A percentile compares a stretch with the other conserved stretches of the same genome.
These are phyloP conservation scores for Globisporangium radiosum DNA, from an alignment of 352 stramenopile genomes.

Conservation along the genomic window DNA sequence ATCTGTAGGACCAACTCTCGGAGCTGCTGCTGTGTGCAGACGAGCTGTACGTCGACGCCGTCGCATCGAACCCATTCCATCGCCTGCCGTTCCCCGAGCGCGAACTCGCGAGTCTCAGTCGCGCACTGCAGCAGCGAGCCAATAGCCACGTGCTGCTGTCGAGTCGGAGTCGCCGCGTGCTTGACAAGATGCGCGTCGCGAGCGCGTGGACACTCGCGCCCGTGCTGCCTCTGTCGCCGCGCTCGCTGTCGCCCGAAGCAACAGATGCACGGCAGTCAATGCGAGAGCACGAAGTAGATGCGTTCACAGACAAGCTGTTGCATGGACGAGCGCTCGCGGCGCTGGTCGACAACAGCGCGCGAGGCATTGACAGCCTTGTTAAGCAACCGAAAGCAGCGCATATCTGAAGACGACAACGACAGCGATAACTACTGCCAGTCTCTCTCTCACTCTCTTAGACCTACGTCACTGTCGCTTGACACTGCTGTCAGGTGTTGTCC, in stretches of 20 bases:
- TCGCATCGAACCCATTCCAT: conserved; percentile 39
- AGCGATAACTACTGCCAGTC: too few relatives aligned
- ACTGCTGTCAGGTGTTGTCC: conserved; percentile 1
- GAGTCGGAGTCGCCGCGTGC: conserved; percentile 22
- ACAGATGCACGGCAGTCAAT: not conserved
- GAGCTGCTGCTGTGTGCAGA: conserved; percentile 26
- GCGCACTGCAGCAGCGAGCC: conserved; percentile 22
- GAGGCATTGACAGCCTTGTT: too few relatives aligned
- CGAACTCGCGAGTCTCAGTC: conserved; percentile 19
- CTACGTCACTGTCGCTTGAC: not conserved
- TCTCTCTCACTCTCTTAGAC: too few relatives aligned
- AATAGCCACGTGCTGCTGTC: conserved; percentile 29
- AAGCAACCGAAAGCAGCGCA: too few relatives aligned
- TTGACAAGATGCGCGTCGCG: conserved; percentile 30
- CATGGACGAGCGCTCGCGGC: too few relatives aligned
- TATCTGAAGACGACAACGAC: too few relatives aligned
- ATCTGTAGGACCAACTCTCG: conserved; percentile 25
- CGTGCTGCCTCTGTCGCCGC: too few relatives aligned
- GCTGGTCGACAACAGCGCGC: too few relatives aligned
- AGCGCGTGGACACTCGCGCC: conserved; percentile 3
- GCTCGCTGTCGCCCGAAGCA: not conserved
- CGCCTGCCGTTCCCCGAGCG: conserved; percentile 9
- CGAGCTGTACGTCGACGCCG: conserved; percentile 41
- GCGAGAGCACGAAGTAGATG: not conserved
- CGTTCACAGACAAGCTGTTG: too few relatives aligned